phyloP scores from a whole-genome alignment of 2,329 filamentous ascomycete genomes.

The Pyricularia grisea region DNA sequence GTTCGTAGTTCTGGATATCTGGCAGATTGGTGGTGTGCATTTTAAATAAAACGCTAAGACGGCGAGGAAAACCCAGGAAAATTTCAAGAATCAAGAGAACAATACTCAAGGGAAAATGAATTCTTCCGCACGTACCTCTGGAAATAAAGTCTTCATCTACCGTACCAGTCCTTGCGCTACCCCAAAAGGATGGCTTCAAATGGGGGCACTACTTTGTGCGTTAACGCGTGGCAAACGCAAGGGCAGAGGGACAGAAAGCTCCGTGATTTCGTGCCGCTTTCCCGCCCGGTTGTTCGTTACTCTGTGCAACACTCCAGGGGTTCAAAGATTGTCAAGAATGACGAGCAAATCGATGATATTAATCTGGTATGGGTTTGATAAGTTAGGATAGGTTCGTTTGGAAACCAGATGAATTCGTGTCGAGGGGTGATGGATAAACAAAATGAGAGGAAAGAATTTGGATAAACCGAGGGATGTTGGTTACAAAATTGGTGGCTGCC shows the following conservation, averaged over 20 bases:
- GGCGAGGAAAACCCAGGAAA: background rate
- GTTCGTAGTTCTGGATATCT: background rate
- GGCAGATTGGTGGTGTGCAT: background rate
- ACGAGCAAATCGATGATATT: background rate
- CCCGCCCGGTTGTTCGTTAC: background rate
- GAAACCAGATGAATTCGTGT: background rate
- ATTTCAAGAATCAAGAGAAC: background rate
- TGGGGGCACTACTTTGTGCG: background rate
- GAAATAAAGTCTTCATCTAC: background rate
- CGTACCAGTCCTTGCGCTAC: background rate
- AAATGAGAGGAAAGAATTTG: background rate
- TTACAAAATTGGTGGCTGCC: background rate
- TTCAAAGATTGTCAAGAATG: background rate
- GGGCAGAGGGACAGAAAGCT: no score
- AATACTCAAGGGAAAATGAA: background rate
- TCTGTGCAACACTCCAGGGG: background rate
- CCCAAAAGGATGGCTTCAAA: background rate
- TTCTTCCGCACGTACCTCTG: background rate
- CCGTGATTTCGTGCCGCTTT: background rate
- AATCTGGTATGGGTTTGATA: background rate
- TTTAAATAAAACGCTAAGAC: background rate
- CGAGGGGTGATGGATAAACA: background rate
- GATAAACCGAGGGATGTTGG: background rate
- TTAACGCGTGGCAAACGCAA: background rate
- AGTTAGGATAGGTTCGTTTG: background rate